Conservation (phyloP, 2,329 filamentous ascomycete genomes). For the Curvularia lunata region DNA sequence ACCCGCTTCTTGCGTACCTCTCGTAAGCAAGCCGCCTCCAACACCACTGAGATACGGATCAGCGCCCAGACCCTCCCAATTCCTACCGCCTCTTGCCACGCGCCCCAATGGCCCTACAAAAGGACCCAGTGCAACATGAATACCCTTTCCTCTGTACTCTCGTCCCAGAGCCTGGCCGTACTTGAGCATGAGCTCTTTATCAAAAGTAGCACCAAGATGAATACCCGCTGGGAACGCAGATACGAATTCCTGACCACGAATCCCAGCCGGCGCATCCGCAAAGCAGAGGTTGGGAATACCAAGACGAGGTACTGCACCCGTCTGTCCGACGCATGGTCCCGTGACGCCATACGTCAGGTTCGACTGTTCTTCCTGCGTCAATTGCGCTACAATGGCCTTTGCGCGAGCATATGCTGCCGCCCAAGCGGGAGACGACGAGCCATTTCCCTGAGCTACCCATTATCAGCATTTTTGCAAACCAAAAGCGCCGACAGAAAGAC, state of each 20-base stretch:
- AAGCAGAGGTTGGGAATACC: constrained; percentile 50
- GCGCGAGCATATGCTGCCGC: constrained; percentile 46
- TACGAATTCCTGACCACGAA: constrained; percentile 41
- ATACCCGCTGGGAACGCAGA: constrained; percentile 42
- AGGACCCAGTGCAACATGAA: constrained; percentile 73
- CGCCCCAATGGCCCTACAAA: constrained; percentile 72
- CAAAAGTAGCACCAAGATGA: constrained; percentile 69
- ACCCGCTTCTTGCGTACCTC: constrained; percentile 62
- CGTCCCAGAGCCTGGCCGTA: constrained; percentile 71
- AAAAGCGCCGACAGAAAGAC: not conserved
- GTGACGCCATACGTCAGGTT: constrained; percentile 48
- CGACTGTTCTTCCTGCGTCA: constrained; percentile 54
- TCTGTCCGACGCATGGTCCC: constrained; percentile 46
- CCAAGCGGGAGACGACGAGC: constrained; percentile 34
- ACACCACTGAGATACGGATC: constrained; percentile 69
- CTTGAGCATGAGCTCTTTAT: constrained; percentile 71
- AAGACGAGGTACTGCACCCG: constrained; percentile 46
- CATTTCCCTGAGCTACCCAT: constrained; percentile 30
- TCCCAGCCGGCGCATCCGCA: constrained; percentile 47
- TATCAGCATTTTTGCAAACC: constrained; percentile 6
- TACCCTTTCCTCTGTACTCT: constrained; percentile 74
- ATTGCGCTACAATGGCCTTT: constrained; percentile 46
- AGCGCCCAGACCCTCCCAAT: constrained; percentile 74
- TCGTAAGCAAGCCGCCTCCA: constrained; percentile 57
- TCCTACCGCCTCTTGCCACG: constrained; percentile 73